phyloP scores from a whole-genome alignment of 2,329 filamentous ascomycete species.

The Thielaviopsis populi region DNA sequence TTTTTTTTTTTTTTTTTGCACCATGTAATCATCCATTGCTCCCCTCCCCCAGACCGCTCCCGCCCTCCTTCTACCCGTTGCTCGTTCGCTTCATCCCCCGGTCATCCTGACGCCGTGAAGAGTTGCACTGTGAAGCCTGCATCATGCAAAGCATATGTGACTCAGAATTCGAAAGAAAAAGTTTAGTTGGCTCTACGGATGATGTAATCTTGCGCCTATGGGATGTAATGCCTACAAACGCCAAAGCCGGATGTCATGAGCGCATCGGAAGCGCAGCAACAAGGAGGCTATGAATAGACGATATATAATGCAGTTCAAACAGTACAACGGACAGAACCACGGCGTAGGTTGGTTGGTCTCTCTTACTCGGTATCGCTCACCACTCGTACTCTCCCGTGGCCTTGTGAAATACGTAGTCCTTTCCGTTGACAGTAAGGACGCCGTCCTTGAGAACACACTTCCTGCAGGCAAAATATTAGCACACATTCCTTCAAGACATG shows the following conservation, averaged over 20 bases:
- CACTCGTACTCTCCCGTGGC: constrained; percentile 96
- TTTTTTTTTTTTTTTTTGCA: neutral
- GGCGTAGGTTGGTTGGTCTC: neutral
- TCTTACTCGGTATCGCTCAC: constrained; percentile 34
- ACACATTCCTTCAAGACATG: neutral
- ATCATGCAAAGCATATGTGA: neutral
- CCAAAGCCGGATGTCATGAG: no score
- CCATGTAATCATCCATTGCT: neutral
- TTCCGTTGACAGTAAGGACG: constrained; percentile 80
- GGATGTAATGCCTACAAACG: neutral
- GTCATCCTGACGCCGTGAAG: neutral
- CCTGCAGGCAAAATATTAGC: constrained; percentile 33
- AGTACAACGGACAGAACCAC: neutral
- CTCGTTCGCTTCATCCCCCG: neutral
- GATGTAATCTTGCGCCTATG: neutral
- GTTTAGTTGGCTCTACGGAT: neutral
- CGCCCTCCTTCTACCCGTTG: neutral
- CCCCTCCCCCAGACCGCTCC: neutral
- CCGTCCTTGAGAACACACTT: constrained; percentile 98
- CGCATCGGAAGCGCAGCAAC: no score
- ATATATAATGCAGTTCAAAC: neutral
- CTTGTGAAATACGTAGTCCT: constrained; percentile 97
- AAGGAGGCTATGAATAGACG: no score
- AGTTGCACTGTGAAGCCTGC: neutral
- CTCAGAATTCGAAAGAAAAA: neutral